These are phyloP conservation scores for Lipomyces yamadae DNA, from an alignment of 805 yeast genomes.

Conservation along the genomic window DNA sequence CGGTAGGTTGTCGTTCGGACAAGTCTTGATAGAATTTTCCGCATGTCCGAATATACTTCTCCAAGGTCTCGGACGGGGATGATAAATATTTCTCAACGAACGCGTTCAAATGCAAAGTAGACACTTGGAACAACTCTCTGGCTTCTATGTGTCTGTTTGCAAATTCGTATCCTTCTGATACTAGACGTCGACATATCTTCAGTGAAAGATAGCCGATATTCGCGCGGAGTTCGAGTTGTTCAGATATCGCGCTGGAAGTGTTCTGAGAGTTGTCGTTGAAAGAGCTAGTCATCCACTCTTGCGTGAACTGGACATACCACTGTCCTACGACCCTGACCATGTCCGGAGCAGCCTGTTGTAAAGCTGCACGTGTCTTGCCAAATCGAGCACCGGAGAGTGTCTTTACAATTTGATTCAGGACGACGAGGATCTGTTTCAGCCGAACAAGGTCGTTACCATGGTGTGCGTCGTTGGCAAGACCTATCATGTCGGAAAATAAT, in stretches of 20 bases:
- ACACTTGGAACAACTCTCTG: constrained; percentile 61
- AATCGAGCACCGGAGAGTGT: constrained; percentile 74
- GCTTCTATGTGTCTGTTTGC: constrained; percentile 66
- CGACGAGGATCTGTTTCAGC: constrained; percentile 65
- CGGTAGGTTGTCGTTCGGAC: constrained; percentile 64
- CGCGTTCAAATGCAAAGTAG: constrained; percentile 63
- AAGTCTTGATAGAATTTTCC: constrained; percentile 73
- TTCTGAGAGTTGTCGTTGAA: neutral
- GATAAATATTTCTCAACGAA: constrained; percentile 59
- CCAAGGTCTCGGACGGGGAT: constrained; percentile 52
- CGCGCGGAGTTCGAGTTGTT: constrained; percentile 48
- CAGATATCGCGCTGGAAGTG: neutral
- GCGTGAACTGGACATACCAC: constrained; percentile 63
- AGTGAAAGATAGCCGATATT: constrained; percentile 78
- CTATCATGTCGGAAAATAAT: constrained; percentile 63
- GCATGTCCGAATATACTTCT: constrained; percentile 72
- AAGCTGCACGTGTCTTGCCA: constrained; percentile 78
- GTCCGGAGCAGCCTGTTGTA: constrained; percentile 72
- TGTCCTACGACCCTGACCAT: constrained; percentile 64
- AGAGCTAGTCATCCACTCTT: constrained; percentile 55
- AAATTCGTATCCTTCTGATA: constrained; percentile 67
- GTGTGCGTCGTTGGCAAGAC: constrained; percentile 48
- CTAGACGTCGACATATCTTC: constrained; percentile 72
- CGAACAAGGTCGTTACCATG: constrained; percentile 52
- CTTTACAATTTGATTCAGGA: constrained; percentile 79